A percentile compares a stretch with the other conserved stretches of the same genome.
Conservation (phyloP, 441 rosid genomes). For the Gossypium schwendimanii region DNA sequence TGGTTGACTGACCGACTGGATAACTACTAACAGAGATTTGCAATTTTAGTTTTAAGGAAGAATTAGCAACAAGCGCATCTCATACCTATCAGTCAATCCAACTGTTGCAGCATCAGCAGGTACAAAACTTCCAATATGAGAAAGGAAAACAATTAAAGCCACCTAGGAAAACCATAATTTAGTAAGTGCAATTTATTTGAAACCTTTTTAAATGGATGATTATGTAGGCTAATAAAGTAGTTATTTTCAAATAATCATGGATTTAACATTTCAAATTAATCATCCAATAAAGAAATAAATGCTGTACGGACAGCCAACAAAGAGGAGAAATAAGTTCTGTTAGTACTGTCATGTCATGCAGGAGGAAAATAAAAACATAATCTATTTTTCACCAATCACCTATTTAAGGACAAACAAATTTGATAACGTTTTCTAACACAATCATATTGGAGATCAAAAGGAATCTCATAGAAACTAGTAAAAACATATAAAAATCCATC, state of each 20-base stretch:
- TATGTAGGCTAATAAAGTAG: neutral
- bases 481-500: neutral
- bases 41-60: conserved; percentile 7
- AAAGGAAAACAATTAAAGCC: conserved; percentile 89
- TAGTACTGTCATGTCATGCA: neutral
- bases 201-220: neutral
- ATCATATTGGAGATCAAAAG: neutral
- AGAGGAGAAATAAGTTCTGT: neutral
- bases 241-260: neutral
- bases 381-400: neutral
- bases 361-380: neutral
- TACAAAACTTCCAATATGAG: conserved; percentile 97
- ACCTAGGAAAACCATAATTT: conserved; percentile 44
- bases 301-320: neutral
- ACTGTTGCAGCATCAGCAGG: conserved; percentile 94
- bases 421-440: neutral
- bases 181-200: conserved; percentile 8
- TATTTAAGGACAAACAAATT: neutral
- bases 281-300: neutral
- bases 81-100: conserved; percentile 89
- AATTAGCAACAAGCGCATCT: conserved; percentile 15
- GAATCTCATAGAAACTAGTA: neutral
- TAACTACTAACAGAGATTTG: neutral
- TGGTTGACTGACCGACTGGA: conserved; percentile 11
- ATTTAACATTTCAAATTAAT: neutral